phyloP scores from a whole-genome alignment of 352 stramenopile species.

The Aphanomyces euteiches region DNA sequence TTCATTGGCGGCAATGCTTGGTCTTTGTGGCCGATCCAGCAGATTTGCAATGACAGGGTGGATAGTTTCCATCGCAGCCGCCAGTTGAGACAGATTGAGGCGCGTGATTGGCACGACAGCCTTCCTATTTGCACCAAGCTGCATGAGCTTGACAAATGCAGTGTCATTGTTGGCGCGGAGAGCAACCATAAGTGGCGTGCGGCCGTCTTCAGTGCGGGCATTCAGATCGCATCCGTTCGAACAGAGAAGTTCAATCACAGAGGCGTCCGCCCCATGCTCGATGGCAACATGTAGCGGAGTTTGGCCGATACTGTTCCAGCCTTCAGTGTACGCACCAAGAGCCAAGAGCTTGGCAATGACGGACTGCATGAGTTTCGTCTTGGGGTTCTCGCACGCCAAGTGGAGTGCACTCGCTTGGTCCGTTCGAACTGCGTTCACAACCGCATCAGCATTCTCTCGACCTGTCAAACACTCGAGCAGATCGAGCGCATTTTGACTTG shows the following conservation, averaged over 20 bases:
- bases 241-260: constrained; percentile 47
- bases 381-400: constrained; percentile 44
- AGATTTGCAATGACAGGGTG: background rate
- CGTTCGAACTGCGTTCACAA: constrained; percentile 31
- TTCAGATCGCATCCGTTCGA: constrained; percentile 55
- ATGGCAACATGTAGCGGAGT: constrained; percentile 59
- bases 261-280: constrained; percentile 39
- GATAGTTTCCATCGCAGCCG: constrained; percentile 10
- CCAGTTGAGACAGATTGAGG: constrained; percentile 51
- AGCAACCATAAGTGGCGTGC: constrained; percentile 51
- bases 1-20: background rate
- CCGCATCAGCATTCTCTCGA: background rate
- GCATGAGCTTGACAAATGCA: constrained; percentile 48
- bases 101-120: constrained; percentile 45
- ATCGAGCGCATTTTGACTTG: constrained; percentile 43
- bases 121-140: constrained; percentile 45
- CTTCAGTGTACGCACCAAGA: constrained; percentile 40
- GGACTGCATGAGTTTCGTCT: constrained; percentile 36
- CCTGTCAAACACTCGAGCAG: constrained; percentile 37
- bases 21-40: background rate
- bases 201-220: constrained; percentile 50
- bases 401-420: constrained; percentile 44
- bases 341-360: constrained; percentile 48
- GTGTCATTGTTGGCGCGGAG: constrained; percentile 47
- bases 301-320: constrained; percentile 50